Evolutionary conservation across 2,329 filamentous ascomycete genomes (phyloP), one percentile per base, ranked within the genome.

Genomic region (Colletotrichum sp.): DNA sequence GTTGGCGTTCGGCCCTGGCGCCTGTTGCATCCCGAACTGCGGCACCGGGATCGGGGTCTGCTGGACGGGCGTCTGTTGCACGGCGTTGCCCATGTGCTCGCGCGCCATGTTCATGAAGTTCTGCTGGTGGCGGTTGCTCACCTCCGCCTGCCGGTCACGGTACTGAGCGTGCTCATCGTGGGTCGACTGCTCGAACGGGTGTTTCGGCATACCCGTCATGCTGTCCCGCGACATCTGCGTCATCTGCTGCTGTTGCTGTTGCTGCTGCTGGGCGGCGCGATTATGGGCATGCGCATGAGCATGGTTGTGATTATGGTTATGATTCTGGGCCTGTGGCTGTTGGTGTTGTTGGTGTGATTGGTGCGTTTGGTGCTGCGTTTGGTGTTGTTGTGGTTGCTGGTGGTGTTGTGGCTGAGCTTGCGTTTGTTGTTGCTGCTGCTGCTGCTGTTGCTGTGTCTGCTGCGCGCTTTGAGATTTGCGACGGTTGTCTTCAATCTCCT

Each of bases 401-500:
- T 81, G 79, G 18, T 79, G 69, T 18, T 73, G 68, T 3, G 64
- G 43, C 8, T 66, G 48, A 13, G 34, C 43, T n/a, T 56, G 78
- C 36, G 64, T 58, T 30, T 74, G 70, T 8, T 72, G 34, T 7
- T 36, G 69, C 15, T 76, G 77, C 24, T 75, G 77, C 52, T 76
- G 77, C 21, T 75, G 71, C 30, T 78, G 74, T 32, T 66, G 70
- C n/a, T 72, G 80, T 6, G 79, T 78, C 24, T 83, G 82, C 18
- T 79, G 79, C 8, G 78, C 76, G 60, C 79, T 80, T 9, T 80
- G 80, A 2, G 77, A 79, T 55, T 80, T 80, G 26, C 80, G 79
- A 73, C 80, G 77, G 43, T 79, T 81, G 16, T 84, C 80, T 24
- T 86, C 86, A 6, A 86, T 82, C 64, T 86, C 82, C 18, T 79